These are phyloP conservation scores for Chimonanthus praecox DNA, from an alignment of 164 flowering plant species.

Conservation along the genomic window DNA sequence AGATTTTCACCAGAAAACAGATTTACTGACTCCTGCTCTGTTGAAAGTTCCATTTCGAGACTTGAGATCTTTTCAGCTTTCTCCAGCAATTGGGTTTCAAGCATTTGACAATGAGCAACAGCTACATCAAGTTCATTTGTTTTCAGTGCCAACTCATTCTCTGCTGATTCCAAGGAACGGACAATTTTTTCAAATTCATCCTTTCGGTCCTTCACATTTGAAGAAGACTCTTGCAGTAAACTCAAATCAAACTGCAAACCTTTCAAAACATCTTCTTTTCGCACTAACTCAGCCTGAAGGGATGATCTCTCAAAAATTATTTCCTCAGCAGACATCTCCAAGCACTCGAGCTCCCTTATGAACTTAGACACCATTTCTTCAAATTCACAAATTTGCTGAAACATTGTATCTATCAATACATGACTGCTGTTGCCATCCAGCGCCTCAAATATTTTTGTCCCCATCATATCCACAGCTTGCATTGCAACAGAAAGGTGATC, in stretches of 20 bases:
- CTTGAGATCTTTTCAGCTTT: slow-evolving; percentile 34
- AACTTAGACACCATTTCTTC: slow-evolving; percentile 28
- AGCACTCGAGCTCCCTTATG: slow-evolving; percentile 34
- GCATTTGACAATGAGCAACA: slow-evolving; percentile 29
- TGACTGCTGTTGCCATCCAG: slow-evolving; percentile 16
- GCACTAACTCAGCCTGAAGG: slow-evolving; percentile 50
- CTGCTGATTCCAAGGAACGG: slow-evolving; percentile 43
- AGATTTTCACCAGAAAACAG: slow-evolving; percentile 35
- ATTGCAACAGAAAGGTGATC: slow-evolving; percentile 22
- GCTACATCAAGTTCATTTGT: slow-evolving; percentile 50
- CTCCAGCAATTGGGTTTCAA: slow-evolving; percentile 56
- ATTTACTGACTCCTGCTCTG: slow-evolving; percentile 27
- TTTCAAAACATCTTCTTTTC: slow-evolving; percentile 70
- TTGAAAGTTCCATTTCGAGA: slow-evolving; percentile 45
- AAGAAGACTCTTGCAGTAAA: slow-evolving; percentile 80
- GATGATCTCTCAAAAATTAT: slow-evolving; percentile 41
- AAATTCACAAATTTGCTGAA: slow-evolving; percentile 31
- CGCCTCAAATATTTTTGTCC: slow-evolving; percentile 19
- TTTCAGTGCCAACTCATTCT: slow-evolving; percentile 45
- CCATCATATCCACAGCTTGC: slow-evolving; percentile 20
- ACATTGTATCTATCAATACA: slow-evolving; percentile 27
- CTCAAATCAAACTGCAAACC: slow-evolving; percentile 79
- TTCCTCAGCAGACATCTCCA: slow-evolving; percentile 41
- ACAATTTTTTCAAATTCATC: slow-evolving; percentile 59
- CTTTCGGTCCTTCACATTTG: slow-evolving; percentile 56